These are phyloP conservation scores for Diaporthe batatas DNA, from an alignment of 2,329 filamentous ascomycete species.

Conservation along the genomic window DNA sequence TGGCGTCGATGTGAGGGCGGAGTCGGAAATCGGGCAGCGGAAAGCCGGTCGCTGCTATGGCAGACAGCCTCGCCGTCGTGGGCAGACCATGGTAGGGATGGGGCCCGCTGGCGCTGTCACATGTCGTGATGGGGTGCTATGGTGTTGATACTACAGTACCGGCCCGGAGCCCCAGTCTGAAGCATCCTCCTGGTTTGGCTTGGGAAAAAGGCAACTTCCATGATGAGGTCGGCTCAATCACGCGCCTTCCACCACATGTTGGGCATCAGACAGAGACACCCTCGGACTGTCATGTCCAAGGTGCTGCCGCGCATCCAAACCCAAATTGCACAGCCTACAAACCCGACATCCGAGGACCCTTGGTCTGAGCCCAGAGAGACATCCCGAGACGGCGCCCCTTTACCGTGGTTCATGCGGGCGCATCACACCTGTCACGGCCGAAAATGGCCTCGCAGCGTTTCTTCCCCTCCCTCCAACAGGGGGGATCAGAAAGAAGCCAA, in stretches of 20 bases:
- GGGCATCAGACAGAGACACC: constrained; percentile 1
- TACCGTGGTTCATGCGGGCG: constrained; percentile 28
- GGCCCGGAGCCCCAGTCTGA: background rate
- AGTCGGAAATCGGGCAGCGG: background rate
- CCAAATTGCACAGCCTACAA: constrained; percentile 16
- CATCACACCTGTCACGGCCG: constrained; percentile 26
- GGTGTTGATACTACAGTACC: constrained; percentile 4
- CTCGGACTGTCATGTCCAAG: constrained; percentile 11
- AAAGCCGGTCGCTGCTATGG: background rate
- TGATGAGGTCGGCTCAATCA: constrained; percentile 14
- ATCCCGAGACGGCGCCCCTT: constrained; percentile 21
- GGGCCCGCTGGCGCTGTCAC: constrained; percentile 20
- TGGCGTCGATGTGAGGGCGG: constrained; percentile 22
- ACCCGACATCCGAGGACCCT: constrained; percentile 22
- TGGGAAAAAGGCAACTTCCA: constrained; percentile 21
- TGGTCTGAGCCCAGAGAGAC: constrained; percentile 12
- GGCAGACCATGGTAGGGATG: background rate
- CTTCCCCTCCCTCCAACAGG: background rate
- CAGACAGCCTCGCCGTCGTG: background rate
- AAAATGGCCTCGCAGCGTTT: background rate
- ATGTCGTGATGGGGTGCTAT: constrained; percentile 20
- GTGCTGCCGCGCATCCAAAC: background rate
- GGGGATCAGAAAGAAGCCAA: background rate
- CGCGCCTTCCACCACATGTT: constrained; percentile 4
- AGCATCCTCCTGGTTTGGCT: background rate